phyloP scores from a whole-genome alignment of 1,139 yeast genomes.

The Kodamaea sp. region DNA sequence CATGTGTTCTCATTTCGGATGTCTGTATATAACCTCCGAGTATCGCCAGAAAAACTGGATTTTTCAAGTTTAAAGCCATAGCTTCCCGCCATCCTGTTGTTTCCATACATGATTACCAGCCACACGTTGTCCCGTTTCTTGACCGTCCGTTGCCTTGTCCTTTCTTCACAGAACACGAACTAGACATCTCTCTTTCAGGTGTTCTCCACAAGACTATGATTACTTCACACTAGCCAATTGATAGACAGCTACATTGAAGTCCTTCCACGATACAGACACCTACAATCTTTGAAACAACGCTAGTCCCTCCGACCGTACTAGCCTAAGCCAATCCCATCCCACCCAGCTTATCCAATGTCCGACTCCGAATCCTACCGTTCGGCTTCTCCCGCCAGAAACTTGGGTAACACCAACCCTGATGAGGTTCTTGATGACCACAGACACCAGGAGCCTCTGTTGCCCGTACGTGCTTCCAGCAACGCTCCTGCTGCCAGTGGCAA shows the following conservation, averaged over 20 bases:
- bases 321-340: slow-evolving; percentile 1
- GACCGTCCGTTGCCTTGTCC: slow-evolving; percentile 1
- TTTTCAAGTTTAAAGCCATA: no score
- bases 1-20: no score
- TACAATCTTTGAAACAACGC: no score
- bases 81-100: background rate
- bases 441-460: slow-evolving; percentile 48
- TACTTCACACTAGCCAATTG: slow-evolving; percentile 1
- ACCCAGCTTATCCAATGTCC: slow-evolving; percentile 49
- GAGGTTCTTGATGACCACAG: slow-evolving; percentile 60
- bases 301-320: slow-evolving; percentile 2
- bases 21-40: no score
- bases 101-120: slow-evolving; percentile 2
- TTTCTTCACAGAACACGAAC: slow-evolving; percentile 1
- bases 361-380: slow-evolving; percentile 47
- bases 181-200: slow-evolving; percentile 1
- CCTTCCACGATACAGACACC: no score
- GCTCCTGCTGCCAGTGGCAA: slow-evolving; percentile 4
- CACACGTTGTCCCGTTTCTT: no score
- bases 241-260: no score
- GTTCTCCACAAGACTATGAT: slow-evolving; percentile 1
- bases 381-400: slow-evolving; percentile 26
- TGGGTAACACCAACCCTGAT: slow-evolving; percentile 40
- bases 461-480: slow-evolving; percentile 27
- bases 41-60: no score